These are phyloP conservation scores for Beauveria rudraprayagi DNA, from an alignment of 2,329 filamentous ascomycete genomes.

Conservation along the genomic window DNA sequence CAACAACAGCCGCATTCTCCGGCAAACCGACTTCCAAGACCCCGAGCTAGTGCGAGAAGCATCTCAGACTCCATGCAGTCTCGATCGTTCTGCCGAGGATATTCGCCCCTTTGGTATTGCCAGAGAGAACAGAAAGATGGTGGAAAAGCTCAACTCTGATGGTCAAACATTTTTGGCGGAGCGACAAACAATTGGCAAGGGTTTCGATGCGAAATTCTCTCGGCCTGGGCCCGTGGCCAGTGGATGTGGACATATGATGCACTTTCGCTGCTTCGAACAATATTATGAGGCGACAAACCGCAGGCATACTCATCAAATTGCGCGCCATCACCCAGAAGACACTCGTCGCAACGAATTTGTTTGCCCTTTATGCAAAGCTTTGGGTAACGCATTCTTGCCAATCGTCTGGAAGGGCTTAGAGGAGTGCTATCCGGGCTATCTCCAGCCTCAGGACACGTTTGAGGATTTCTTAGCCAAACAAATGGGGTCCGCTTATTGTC, in stretches of 20 bases:
- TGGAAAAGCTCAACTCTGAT: slow-evolving; percentile 66
- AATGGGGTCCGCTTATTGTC: slow-evolving; percentile 38
- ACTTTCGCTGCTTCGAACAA: slow-evolving; percentile 88
- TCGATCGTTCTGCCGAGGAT: slow-evolving; percentile 77
- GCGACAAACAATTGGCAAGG: slow-evolving; percentile 78
- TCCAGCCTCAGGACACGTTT: slow-evolving; percentile 55
- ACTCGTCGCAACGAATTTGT: slow-evolving; percentile 79
- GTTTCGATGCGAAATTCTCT: slow-evolving; percentile 64
- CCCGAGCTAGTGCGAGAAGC: slow-evolving; percentile 79
- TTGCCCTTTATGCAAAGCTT: slow-evolving; percentile 90
- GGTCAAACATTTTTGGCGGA: slow-evolving; percentile 67
- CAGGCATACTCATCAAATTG: slow-evolving; percentile 86
- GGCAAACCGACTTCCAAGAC: slow-evolving; percentile 78
- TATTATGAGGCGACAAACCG: slow-evolving; percentile 80
- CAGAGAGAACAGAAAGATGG: slow-evolving; percentile 69
- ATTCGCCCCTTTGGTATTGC: slow-evolving; percentile 87
- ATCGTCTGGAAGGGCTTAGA: slow-evolving; percentile 93
- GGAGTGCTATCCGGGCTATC: slow-evolving; percentile 68
- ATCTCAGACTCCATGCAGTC: slow-evolving; percentile 64
- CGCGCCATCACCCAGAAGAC: slow-evolving; percentile 84
- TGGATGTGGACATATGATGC: slow-evolving; percentile 97
- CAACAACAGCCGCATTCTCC: slow-evolving; percentile 74
- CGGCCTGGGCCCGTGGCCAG: slow-evolving; percentile 73
- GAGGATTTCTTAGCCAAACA: slow-evolving; percentile 59
- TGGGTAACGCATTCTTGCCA: slow-evolving; percentile 90